These are phyloP conservation scores for Penicillium canescens DNA, from an alignment of 495 filamentous ascomycete species.

Conservation along the genomic window DNA sequence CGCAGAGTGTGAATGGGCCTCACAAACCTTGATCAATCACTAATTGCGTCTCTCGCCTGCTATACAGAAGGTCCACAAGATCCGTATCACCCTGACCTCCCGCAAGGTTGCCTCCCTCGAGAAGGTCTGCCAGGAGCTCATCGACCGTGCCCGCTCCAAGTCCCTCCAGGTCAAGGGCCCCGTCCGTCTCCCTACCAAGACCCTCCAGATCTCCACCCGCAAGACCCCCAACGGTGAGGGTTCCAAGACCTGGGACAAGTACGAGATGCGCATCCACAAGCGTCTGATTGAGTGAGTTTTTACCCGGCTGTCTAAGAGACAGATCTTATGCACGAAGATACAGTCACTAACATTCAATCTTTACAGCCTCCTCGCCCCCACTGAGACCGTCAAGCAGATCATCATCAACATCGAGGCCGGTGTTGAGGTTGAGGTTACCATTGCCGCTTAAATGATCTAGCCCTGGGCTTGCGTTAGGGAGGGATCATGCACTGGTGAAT, in stretches of 20 bases:
- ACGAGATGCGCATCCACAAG: slow-evolving; percentile 99
- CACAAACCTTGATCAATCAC: neutral
- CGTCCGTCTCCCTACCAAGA: slow-evolving; percentile 98
- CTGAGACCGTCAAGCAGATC: slow-evolving; percentile 99
- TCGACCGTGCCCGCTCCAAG: slow-evolving; percentile 98
- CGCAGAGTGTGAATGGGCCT: neutral
- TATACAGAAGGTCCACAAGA: slow-evolving; percentile 88
- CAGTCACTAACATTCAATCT: slow-evolving; percentile 13
- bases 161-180: slow-evolving; percentile 97
- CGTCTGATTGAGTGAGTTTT: slow-evolving; percentile 83
- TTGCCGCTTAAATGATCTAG: slow-evolving; percentile 76
- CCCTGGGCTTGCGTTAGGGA: slow-evolving; percentile 16
- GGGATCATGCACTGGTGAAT: neutral
- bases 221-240: slow-evolving; percentile 99
- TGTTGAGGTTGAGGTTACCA: slow-evolving; percentile 99
- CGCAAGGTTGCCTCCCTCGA: slow-evolving; percentile 92
- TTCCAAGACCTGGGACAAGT: slow-evolving; percentile 99
- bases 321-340: neutral
- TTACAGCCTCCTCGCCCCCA: slow-evolving; percentile 86
- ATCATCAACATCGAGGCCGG: slow-evolving; percentile 99
- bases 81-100: slow-evolving; percentile 95
- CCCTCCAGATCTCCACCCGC: slow-evolving; percentile 89
- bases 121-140: slow-evolving; percentile 97
- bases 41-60: slow-evolving; percentile 10
- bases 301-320: neutral